Evolutionary conservation across 2,329 filamentous ascomycete genomes (phyloP), one percentile per base, ranked within the genome.

Genomic region (Fonsecaea monophora): DNA sequence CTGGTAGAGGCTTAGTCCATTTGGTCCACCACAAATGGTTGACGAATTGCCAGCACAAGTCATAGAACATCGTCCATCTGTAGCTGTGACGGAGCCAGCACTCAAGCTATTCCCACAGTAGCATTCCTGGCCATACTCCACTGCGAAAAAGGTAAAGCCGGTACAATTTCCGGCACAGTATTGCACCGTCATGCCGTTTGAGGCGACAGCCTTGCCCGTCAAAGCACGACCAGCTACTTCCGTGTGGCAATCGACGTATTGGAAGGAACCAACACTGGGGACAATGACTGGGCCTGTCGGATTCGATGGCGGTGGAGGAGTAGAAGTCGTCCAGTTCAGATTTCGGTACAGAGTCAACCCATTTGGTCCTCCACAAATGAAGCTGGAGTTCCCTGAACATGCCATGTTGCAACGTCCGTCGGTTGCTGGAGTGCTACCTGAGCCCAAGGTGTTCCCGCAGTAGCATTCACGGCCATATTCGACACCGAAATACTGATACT

Each of bases 361-460:
- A 53, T 79, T 79, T 30, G 83, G 82, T 38, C 84, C 84, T 66
- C 87, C 81, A 67, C 81, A 83, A 13, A 78, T 73, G 34, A 79
- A 74, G 30, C 75, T 75, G 5, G 74, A 68, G 53, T 80, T 73
- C 2, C 79, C 79, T 15, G 77, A 71, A 61, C 79, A 81, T n/a
- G 75, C 62, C 50, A 72, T 71, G 48, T 80, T 81, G 75, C 87
- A 89, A 6, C 66, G 63, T 38, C 65, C 62, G 34, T 68, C 67
- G 37, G 65, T 60, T 9, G 66, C 70, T 10, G 66, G 62, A 25
- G 53, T 64, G 42, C 67, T 70, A 12, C 70, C 71, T n/a, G 69
- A 54, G 30, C 38, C 53, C 30, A 74, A 45, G 10, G 61, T 71
- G 59, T 78, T 76, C 8, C 74, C 77, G 64, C 76, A 78, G 69